These are phyloP conservation scores for Cryphonectria parasitica DNA, from an alignment of 2,329 filamentous ascomycete species.

Conservation along the genomic window DNA sequence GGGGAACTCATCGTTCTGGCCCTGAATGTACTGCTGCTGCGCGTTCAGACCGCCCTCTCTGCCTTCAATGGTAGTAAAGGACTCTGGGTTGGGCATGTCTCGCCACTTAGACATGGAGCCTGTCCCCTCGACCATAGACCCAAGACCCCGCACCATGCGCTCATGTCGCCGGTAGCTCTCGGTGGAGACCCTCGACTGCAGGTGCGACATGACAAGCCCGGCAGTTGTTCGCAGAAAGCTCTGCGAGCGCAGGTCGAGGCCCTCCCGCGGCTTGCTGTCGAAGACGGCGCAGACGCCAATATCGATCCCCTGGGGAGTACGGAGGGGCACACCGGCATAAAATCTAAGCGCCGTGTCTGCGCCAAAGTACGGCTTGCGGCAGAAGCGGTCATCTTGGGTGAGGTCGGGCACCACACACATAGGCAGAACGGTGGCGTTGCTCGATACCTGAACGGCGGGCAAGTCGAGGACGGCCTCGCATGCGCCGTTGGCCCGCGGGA, in stretches of 20 bases:
- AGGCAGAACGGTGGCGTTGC: not conserved
- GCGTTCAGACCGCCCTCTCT: constrained; percentile 10
- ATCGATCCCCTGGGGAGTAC: constrained; percentile 20
- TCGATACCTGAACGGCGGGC: constrained; percentile 3
- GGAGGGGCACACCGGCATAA: constrained; percentile 27
- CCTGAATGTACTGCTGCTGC: constrained; percentile 12
- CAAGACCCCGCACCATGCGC: constrained; percentile 34
- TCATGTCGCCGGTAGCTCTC: constrained; percentile 34
- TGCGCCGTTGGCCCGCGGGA: constrained; percentile 10
- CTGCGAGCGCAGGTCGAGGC: constrained; percentile 27
- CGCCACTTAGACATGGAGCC: constrained; percentile 15
- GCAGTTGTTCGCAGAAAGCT: constrained; percentile 35
- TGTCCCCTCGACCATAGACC: constrained; percentile 32
- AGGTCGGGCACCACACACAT: constrained; percentile 24
- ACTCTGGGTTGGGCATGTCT: not conserved
- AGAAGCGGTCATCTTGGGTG: constrained; percentile 19
- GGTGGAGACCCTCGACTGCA: constrained; percentile 33
- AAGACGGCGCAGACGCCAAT: constrained; percentile 24
- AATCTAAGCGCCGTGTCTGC: constrained; percentile 13
- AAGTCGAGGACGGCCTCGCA: constrained; percentile 17
- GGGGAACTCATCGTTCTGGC: not conserved
- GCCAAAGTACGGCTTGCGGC: not conserved
- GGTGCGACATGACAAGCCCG: constrained; percentile 34
- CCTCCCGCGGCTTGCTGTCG: constrained; percentile 8
- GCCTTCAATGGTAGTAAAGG: not conserved